Base-by-base conservation (phyloP, 257 asterid species). In the Coffea canephora region DNA sequence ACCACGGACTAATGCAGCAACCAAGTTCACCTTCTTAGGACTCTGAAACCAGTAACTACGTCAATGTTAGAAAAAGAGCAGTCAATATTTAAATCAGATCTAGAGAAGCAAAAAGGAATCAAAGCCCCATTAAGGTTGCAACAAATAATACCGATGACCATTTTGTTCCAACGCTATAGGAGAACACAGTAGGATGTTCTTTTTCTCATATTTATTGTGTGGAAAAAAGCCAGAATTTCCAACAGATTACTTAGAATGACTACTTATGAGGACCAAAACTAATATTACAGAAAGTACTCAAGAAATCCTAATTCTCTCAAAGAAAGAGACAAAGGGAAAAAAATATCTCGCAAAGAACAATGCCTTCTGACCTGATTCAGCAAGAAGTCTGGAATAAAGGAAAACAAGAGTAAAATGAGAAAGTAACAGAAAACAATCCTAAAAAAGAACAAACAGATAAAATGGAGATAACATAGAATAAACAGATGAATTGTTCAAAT, bases 1-100 rank as follows among this genome's bases (percentile, higher is more conserved):
- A 70, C 99, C 99, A 62, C 97, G 98, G 75, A 95, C 97, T 76
- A 95, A 85, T 67, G 91, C 96, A 77, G 99, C 98, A 74, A 93
- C 98, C 90, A 95, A 87, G 85, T 93, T 93, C 71, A 95, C 87
- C 90, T 93, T 95, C 89, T 95, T 95, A 70, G 98, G 97, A 83
- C 98, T 93, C 98, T 93, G 93, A 75, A 82, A 85, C 21, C 75
- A 16, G 71, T 27, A 54, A 23, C 36, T 36, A 41, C 1, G 36
- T 69, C 61, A 19, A 61, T 55, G 77, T 34, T 43, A 68, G 75
- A 31, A 59, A 74, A 77, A 34, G 64, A 66, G 71, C 3, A 65
- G 70, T 64, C 59, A 31, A 27, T 77, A 36, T 25, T 41, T 69
- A 70, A 12, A 55, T 39, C 73, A 61, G 55, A 61, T 36, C 71